Evolutionary conservation across 179 eudicot genomes (phyloP).

Genomic region (Drosera spatulata): DNA sequence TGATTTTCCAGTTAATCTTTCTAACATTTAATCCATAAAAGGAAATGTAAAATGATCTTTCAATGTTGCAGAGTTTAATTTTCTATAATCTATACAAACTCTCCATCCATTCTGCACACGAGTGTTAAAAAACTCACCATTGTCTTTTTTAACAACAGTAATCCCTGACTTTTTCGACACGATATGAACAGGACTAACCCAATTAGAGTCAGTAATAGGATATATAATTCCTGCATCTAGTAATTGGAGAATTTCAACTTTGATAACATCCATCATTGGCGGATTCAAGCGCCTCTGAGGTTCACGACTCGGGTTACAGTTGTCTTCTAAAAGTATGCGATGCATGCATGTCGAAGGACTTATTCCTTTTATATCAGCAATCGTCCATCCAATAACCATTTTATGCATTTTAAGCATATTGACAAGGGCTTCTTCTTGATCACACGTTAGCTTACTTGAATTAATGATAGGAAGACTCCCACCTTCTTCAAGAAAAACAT

Average conservation of each 20-base stretch:
- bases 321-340: neutral
- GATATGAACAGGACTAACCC: neutral
- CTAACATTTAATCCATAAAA: neutral
- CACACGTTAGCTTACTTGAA: too few relatives aligned
- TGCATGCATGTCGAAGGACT: slow-evolving; percentile 2
- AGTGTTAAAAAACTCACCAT: neutral
- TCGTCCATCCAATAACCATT: neutral
- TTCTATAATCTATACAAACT: neutral
- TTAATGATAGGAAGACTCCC: too few relatives aligned
- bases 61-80: neutral
- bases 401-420: too few relatives aligned
- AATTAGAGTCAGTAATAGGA: neutral
- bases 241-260: neutral
- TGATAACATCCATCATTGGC: neutral
- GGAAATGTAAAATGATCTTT: neutral
- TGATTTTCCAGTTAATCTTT: neutral
- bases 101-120: neutral
- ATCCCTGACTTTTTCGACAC: neutral
- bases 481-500: too few relatives aligned
- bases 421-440: too few relatives aligned
- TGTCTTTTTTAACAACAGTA: neutral
- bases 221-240: neutral
- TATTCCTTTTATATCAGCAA: neutral
- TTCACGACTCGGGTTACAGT: neutral
- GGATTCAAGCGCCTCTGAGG: neutral